These are phyloP conservation scores for Leucogyrophana mollusca DNA, from an alignment of 768 basidiomycete genomes.

Conservation along the genomic window DNA sequence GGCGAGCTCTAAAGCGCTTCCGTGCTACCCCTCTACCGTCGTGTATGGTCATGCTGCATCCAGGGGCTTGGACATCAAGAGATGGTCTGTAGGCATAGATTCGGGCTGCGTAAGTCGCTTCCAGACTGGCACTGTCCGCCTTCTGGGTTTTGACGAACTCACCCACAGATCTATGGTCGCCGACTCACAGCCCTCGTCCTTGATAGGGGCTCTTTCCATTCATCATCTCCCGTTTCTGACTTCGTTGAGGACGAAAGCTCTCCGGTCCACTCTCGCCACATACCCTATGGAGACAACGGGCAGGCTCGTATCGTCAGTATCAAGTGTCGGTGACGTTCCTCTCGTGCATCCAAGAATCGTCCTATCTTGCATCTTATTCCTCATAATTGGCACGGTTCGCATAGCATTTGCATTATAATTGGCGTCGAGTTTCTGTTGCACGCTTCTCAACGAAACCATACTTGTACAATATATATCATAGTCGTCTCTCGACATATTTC, in stretches of 20 bases:
- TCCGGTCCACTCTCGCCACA: conserved; percentile 15
- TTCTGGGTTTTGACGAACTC: conserved; percentile 6
- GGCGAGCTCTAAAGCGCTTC: conserved; percentile 32
- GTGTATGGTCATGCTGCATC: conserved; percentile 86
- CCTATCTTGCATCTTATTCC: background rate
- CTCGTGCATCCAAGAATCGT: conserved; percentile 3
- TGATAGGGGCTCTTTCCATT: conserved; percentile 22
- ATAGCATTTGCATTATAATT: no score
- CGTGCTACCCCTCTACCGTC: conserved; percentile 74
- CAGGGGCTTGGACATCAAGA: conserved; percentile 76
- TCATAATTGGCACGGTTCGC: no score
- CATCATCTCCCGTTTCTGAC: conserved; percentile 1
- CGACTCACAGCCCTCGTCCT: conserved; percentile 70
- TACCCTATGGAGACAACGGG: conserved; percentile 59
- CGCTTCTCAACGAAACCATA: no score
- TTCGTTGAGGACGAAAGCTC: conserved; percentile 9
- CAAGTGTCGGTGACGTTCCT: conserved; percentile 32
- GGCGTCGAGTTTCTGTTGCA: no score
- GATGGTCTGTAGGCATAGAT: conserved; percentile 86
- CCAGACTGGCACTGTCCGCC: background rate
- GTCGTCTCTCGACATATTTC: no score
- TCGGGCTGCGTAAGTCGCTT: conserved; percentile 70
- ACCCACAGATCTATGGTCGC: conserved; percentile 52
- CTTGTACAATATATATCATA: no score
- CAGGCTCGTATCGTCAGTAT: conserved; percentile 52